Base-by-base conservation (phyloP, 208 protist species). In the Trypanosomatidae sp. region DNA sequence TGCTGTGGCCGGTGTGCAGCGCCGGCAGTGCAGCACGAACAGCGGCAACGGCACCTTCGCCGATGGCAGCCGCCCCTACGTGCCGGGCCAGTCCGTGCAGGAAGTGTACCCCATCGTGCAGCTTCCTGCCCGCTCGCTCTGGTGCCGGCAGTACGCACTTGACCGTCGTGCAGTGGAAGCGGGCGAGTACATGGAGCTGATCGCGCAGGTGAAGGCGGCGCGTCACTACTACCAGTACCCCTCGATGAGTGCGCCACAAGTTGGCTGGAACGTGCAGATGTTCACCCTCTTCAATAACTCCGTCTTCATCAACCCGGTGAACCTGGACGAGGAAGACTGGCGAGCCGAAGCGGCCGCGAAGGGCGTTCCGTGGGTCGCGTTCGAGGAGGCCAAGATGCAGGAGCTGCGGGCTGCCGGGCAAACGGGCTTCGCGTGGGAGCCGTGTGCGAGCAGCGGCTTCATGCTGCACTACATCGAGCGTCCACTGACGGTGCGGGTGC, bases 391-490 rank as follows among this genome's bases (percentile, higher is more conserved):
- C 55, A 86, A 88, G 78, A 80, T 94, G 77, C 76, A 70, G 0
- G 73, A 80, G 46, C 81, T 83, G 66, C 87, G n/a, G n/a, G n/a
- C n/a, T n/a, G n/a, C n/a, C n/a, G n/a, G n/a, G n/a, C n/a, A n/a
- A n/a, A n/a, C n/a, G n/a, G n/a, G n/a, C n/a, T n/a, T n/a, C n/a
- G n/a, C n/a, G n/a, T n/a, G n/a, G 91, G 93, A 97, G 84, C 91
- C 93, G 44, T 97, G 91, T 70, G 93, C 93, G 66, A 95, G 90
- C 69, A 95, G 91, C 80, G 86, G 88, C 64, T 95, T 94, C 70
- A 69, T 95, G 25, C 83, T 97, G 81, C 93, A 97, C 72, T 97
- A 95, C 78, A 97, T 97, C 70, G 93, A 97, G 72, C 85, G 93
- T 5, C 93, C 93, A 15, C 62, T 77, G 4, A 94, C 85, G 5